These are phyloP conservation scores for Saussurea involucrata DNA, from an alignment of 129 eudicot genomes.

Conservation along the genomic window DNA sequence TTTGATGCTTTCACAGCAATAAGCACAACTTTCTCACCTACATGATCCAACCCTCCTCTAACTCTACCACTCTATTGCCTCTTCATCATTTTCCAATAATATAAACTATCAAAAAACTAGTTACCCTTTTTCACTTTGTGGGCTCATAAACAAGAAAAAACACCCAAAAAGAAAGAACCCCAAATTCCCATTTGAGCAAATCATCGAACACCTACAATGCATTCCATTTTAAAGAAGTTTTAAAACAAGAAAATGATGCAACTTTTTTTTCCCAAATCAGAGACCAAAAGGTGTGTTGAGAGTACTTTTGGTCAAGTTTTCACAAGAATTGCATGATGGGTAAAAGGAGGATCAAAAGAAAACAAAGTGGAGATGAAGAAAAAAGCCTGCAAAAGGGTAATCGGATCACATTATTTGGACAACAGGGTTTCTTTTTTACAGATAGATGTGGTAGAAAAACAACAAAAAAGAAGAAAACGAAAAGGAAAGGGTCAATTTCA, in stretches of 20 bases:
- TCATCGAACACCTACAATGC: constrained; percentile 13
- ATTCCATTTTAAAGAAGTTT: constrained; percentile 9
- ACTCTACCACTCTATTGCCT: too few relatives aligned
- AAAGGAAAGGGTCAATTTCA: constrained; percentile 15
- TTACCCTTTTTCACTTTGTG: neutral
- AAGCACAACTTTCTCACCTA: too few relatives aligned
- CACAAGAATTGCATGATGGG: constrained; percentile 44
- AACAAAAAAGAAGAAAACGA: constrained; percentile 38
- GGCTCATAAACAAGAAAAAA: constrained; percentile 7
- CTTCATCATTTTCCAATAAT: too few relatives aligned
- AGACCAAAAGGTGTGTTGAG: constrained; percentile 21
- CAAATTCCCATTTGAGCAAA: neutral
- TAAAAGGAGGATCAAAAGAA: constrained; percentile 12
- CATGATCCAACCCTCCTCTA: too few relatives aligned
- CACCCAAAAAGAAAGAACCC: constrained; percentile 8
- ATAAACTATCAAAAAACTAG: too few relatives aligned
- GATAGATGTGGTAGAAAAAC: neutral
- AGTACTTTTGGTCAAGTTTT: too few relatives aligned
- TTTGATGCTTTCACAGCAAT: too few relatives aligned
- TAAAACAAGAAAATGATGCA: constrained; percentile 14
- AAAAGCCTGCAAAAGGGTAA: constrained; percentile 36
- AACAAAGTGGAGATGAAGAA: constrained; percentile 12
- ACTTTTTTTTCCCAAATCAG: constrained; percentile 27
- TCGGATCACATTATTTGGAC: constrained; percentile 35
- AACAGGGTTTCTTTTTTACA: constrained; percentile 1